Evolutionary conservation across 192 early-diverging fungal species (phyloP).

Genomic region (Coemansia sp.): DNA sequence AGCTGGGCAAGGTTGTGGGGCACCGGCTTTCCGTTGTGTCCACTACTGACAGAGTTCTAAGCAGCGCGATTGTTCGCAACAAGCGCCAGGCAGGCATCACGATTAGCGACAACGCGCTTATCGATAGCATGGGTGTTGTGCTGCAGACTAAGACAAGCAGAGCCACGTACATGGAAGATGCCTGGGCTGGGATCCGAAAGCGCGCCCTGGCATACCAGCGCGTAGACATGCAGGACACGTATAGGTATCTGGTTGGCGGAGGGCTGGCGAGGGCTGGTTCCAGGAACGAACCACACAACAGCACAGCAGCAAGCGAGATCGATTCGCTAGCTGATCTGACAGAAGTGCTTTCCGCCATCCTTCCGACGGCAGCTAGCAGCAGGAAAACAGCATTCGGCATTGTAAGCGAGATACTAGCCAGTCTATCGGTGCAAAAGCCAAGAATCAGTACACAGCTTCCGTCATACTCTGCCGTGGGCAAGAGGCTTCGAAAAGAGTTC

Average conservation of each 20-base stretch:
- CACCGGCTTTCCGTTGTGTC: slow-evolving; percentile 12
- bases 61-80: not conserved
- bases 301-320: too few species aligned
- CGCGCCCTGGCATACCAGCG: slow-evolving; percentile 24
- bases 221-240: slow-evolving; percentile 21
- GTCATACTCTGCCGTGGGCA: slow-evolving; percentile 16
- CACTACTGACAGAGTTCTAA: not conserved
- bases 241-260: slow-evolving; percentile 13
- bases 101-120: slow-evolving; percentile 1
- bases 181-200: slow-evolving; percentile 32
- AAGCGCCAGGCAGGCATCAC: not conserved
- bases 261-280: not conserved
- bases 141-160: slow-evolving; percentile 12
- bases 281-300: not conserved
- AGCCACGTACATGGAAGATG: slow-evolving; percentile 4
- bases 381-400: slow-evolving; percentile 5
- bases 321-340: not conserved
- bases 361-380: not conserved
- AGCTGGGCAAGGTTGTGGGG: slow-evolving; percentile 25
- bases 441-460: slow-evolving; percentile 13
- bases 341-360: not conserved
- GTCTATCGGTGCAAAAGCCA: not conserved
- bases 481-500: slow-evolving; percentile 1
- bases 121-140: slow-evolving; percentile 24
- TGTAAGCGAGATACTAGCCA: not conserved